Percentiles rank a stretch among this genome's conserved stretches.
Conservation (phyloP, 192 early-diverging fungal genomes). For the Podila clonocystis region DNA sequence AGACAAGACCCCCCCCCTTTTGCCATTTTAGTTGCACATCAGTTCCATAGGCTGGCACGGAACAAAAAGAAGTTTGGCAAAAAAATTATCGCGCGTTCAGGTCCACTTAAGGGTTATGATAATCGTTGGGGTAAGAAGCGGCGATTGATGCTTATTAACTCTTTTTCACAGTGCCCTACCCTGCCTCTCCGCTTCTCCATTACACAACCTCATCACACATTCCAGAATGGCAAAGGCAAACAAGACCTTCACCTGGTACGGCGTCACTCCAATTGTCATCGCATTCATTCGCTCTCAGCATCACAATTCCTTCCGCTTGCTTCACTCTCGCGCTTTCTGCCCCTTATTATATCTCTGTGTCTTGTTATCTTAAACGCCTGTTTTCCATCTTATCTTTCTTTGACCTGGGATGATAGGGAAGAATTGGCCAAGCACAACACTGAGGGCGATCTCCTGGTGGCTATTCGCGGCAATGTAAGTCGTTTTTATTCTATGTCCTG, state of each 20-base stretch:
- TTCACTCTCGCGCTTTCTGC: background rate
- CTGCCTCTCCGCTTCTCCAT: background rate
- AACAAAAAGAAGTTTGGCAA: no score
- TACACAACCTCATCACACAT: conserved; percentile 3
- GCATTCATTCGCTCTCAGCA: background rate
- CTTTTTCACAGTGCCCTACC: background rate
- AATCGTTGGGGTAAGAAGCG: no score
- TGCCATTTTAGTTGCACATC: no score
- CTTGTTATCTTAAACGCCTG: background rate
- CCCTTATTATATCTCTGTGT: background rate
- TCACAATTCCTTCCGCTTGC: background rate
- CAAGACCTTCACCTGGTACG: conserved; percentile 2
- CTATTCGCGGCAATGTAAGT: conserved; percentile 56
- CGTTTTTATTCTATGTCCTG: background rate
- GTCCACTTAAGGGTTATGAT: no score
- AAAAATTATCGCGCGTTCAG: no score
- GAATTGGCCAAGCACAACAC: conserved; percentile 56
- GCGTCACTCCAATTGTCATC: background rate
- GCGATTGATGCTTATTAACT: no score
- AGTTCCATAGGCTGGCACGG: no score
- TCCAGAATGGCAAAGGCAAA: conserved; percentile 4
- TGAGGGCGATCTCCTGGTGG: conserved; percentile 47
- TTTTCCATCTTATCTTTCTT: conserved; percentile 3
- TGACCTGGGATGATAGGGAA: conserved; percentile 23
- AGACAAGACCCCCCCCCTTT: no score